These are phyloP conservation scores for Trebouxia gelatinosa DNA, from an alignment of 163 green algal genomes.

Conservation along the genomic window DNA sequence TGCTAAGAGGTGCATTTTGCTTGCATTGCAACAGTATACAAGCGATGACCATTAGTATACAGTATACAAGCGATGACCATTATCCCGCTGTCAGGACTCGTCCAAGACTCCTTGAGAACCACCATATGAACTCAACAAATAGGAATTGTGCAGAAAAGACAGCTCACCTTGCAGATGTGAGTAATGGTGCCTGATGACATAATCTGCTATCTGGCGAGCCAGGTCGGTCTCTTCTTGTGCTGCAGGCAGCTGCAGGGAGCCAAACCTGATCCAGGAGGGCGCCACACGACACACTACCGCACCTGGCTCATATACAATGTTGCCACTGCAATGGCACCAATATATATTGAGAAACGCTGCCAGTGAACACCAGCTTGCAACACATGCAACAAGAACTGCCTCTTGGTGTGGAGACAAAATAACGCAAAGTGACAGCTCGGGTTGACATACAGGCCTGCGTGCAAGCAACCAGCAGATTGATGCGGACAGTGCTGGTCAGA, in stretches of 20 bases:
- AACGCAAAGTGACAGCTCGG: not conserved
- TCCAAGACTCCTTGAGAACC: no score
- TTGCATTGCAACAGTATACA: no score
- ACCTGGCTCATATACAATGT: constrained; percentile 76
- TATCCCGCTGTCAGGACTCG: no score
- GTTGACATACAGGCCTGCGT: not conserved
- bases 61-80: no score
- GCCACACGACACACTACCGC: constrained; percentile 87
- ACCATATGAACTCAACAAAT: no score
- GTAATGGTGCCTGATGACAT: constrained; percentile 88
- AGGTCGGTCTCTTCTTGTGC: constrained; percentile 65
- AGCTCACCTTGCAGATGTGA: constrained; percentile 53
- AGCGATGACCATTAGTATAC: no score
- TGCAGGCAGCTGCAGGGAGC: constrained; percentile 76
- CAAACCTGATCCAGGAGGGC: constrained; percentile 82
- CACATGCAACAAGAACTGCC: not conserved
- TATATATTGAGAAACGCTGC: not conserved
- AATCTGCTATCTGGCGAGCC: constrained; percentile 71
- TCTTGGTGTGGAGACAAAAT: not conserved
- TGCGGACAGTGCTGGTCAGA: no score
- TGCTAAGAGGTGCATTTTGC: no score
- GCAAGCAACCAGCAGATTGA: not conserved
- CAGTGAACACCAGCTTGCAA: not conserved
- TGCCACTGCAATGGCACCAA: constrained; percentile 67
- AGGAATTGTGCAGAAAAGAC: no score